phyloP scores from a whole-genome alignment of 805 yeast genomes.

The Candida railenensis region DNA sequence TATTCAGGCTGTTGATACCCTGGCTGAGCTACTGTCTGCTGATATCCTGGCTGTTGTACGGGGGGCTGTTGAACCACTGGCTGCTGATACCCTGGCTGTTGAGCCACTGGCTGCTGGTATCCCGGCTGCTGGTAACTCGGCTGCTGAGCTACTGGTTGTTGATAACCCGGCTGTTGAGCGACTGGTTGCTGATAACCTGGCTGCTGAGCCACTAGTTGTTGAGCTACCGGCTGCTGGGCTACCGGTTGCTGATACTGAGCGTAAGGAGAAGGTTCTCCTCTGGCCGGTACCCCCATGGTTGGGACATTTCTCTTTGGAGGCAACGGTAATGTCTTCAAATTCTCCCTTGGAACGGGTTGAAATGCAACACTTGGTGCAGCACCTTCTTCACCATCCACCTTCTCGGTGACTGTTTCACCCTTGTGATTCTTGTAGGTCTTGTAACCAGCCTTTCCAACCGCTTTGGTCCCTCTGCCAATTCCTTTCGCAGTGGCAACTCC shows the following conservation, averaged over 20 bases:
- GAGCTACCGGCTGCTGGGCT: slow-evolving; percentile 7
- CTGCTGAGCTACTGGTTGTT: background rate
- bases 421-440: slow-evolving; percentile 47
- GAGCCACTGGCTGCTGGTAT: slow-evolving; percentile 10
- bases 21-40: slow-evolving; percentile 12
- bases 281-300: slow-evolving; percentile 20
- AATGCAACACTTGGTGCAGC: slow-evolving; percentile 6
- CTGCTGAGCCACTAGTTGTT: no score
- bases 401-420: slow-evolving; percentile 10
- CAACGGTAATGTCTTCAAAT: slow-evolving; percentile 35
- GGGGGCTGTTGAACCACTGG: slow-evolving; percentile 8
- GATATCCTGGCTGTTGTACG: slow-evolving; percentile 3
- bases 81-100: slow-evolving; percentile 3
- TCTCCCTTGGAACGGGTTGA: slow-evolving; percentile 16
- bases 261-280: background rate
- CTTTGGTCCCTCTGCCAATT: slow-evolving; percentile 49
- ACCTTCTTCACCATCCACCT: background rate
- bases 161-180: slow-evolving; percentile 9
- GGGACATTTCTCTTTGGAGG: slow-evolving; percentile 45
- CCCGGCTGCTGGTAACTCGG: slow-evolving; percentile 9
- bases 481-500: slow-evolving; percentile 50
- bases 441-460: slow-evolving; percentile 51
- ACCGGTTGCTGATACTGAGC: slow-evolving; percentile 1
- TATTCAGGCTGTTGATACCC: slow-evolving; percentile 9
- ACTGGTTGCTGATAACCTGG: slow-evolving; percentile 11